Evolutionary conservation across 345 rosid genomes (phyloP), one percentile per base, ranked within the genome.

Genomic region (Litchi chinensis): DNA sequence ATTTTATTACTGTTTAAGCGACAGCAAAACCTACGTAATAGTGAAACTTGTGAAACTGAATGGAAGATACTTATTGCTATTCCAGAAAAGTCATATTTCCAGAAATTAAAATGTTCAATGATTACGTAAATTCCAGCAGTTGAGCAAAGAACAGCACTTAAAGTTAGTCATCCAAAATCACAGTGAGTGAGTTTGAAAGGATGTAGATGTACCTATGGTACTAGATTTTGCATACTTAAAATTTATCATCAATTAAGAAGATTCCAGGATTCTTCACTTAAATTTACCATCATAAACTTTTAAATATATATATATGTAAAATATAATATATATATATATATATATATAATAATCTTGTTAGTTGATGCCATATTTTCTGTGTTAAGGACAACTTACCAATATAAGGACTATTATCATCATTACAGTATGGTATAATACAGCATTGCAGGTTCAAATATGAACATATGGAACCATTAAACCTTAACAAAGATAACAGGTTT

Each of bases 1-100:
- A 78, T 76, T 82, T 71, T 62, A 88, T 69, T 75, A 74, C 37
- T 65, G 68, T 69, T 81, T 79, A 74, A 46, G 52, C 79, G 56
- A 68, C 52, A 70, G 50, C 37, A 64, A 40, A 76, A 68, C 70
- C 70, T 64, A 74, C 26, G 28, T 74, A 63, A 64, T 44, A 26
- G 8, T 59, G 59, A 62, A 54, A 41, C 44, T 32, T 37, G 70
- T 21, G 73, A 69, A 69, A 69, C 73, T 43, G 32, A 43, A 41
- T 68, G 37, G 37, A 69, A 41, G 18, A n/a, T 44, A 13, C 8
- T 32, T 21, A 16, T 8, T 67, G 72, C 16, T 19, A 43, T 44
- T n/a, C 28, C 15, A 10, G 12, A 44, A 24, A 62, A 12, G 13
- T 21, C 11, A 28, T 64, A 64, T 64, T 28, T 26, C 39, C 67